Conservation (phyloP, 495 filamentous ascomycete genomes). For the Ascobolus immersus region DNA sequence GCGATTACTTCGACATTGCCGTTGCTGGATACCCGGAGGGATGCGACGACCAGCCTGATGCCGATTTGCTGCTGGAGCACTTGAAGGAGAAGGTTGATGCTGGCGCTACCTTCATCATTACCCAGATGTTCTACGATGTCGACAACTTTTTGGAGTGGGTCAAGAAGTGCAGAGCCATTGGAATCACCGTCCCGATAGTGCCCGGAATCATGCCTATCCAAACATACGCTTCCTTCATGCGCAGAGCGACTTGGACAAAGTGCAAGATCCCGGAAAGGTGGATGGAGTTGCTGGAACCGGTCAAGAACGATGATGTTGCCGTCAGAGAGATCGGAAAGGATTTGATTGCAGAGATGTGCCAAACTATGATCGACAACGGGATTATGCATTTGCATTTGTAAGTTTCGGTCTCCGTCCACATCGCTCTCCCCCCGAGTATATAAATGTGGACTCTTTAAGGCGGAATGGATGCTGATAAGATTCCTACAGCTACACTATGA, state of each 20-base stretch:
- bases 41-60: constrained; percentile 70
- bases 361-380: constrained; percentile 50
- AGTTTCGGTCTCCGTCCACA: constrained; percentile 11
- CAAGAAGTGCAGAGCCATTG: constrained; percentile 50
- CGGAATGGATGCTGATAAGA: too few relatives aligned
- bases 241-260: constrained; percentile 71
- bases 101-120: constrained; percentile 78
- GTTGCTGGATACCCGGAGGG: constrained; percentile 96
- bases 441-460: background rate
- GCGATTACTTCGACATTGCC: constrained; percentile 90
- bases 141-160: constrained; percentile 89
- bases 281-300: constrained; percentile 58
- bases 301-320: constrained; percentile 88
- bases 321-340: constrained; percentile 76
- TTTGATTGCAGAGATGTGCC: constrained; percentile 79
- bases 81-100: constrained; percentile 95
- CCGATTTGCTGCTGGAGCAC: constrained; percentile 65
- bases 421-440: background rate
- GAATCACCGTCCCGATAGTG: constrained; percentile 73
- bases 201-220: constrained; percentile 98
- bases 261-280: constrained; percentile 56
- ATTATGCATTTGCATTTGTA: constrained; percentile 81
- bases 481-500: constrained; percentile 91
- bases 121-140: constrained; percentile 98
- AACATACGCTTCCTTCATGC: constrained; percentile 73